Percentiles rank a stretch among this genome's conserved stretches.
phyloP scores from a whole-genome alignment of 352 stramenopile genomes.

The Phytophthora sojae region DNA sequence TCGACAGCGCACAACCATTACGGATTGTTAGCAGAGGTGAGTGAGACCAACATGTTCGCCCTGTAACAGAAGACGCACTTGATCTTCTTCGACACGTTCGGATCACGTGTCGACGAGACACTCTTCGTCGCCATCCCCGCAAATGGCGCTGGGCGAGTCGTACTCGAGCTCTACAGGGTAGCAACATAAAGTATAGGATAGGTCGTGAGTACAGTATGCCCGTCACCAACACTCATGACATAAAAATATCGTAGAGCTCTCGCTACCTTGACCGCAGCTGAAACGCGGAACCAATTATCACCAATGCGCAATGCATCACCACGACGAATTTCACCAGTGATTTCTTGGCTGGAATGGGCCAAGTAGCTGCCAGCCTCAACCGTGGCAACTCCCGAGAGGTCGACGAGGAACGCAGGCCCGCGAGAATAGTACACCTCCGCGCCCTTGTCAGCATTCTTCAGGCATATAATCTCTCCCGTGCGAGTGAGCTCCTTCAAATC shows the following conservation, averaged over 20 bases:
- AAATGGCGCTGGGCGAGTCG: slow-evolving; percentile 68
- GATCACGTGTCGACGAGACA: slow-evolving; percentile 80
- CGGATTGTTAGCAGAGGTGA: not conserved
- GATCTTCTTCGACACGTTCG: slow-evolving; percentile 87
- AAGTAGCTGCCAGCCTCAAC: slow-evolving; percentile 82
- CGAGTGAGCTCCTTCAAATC: slow-evolving; percentile 79
- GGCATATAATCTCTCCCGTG: slow-evolving; percentile 82
- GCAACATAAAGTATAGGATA: not conserved
- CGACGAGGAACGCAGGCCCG: slow-evolving; percentile 69
- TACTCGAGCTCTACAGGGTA: slow-evolving; percentile 57
- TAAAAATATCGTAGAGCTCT: not conserved
- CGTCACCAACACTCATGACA: not conserved
- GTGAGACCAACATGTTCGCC: not conserved
- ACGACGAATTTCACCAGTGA: slow-evolving; percentile 74
- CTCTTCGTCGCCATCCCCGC: slow-evolving; percentile 78
- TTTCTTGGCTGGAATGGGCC: slow-evolving; percentile 67
- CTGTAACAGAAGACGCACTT: slow-evolving; percentile 34
- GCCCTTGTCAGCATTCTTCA: slow-evolving; percentile 86
- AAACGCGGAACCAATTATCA: slow-evolving; percentile 87
- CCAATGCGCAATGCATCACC: slow-evolving; percentile 78
- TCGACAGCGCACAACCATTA: slow-evolving; percentile 1
- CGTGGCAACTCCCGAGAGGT: slow-evolving; percentile 73
- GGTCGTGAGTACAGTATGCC: not conserved
- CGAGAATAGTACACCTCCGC: slow-evolving; percentile 84
- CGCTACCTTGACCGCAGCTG: slow-evolving; percentile 71